Conservation (phyloP, 2,329 filamentous ascomycete species). For the Diatrype stigma region DNA sequence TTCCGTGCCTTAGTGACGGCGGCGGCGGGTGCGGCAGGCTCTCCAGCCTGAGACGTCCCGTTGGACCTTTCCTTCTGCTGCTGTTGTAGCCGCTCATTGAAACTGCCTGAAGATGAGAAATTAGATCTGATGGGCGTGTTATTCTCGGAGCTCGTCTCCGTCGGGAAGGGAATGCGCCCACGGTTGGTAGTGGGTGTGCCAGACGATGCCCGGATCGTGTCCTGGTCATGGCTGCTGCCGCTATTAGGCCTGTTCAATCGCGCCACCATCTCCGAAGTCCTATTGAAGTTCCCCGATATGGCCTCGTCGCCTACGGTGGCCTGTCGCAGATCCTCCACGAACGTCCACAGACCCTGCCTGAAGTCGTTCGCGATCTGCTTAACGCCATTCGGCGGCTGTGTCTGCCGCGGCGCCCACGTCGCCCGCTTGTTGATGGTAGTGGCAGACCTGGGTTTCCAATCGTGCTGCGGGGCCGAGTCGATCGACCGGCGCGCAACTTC, state of each 20-base stretch:
- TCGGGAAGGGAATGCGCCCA: constrained; percentile 38
- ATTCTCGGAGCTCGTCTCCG: constrained; percentile 31
- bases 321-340: constrained; percentile 91
- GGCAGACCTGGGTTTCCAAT: constrained; percentile 33
- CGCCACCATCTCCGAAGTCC: constrained; percentile 29
- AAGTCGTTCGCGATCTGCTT: constrained; percentile 89
- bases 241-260: constrained; percentile 11
- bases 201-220: constrained; percentile 43
- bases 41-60: constrained; percentile 21
- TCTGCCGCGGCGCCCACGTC: constrained; percentile 54
- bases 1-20: constrained; percentile 39
- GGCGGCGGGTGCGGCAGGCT: neutral
- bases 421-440: constrained; percentile 48
- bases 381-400: constrained; percentile 40
- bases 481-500: constrained; percentile 40
- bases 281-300: constrained; percentile 51
- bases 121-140: constrained; percentile 28
- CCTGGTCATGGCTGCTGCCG: constrained; percentile 33
- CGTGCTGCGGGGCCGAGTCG: constrained; percentile 25
- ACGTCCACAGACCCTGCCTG: constrained; percentile 85
- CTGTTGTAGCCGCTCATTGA: constrained; percentile 24
- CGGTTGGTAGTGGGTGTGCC: constrained; percentile 20
- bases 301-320: constrained; percentile 94
- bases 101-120: constrained; percentile 16
- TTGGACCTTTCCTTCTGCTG: constrained; percentile 25